Evolutionary conservation across 1,284 basidiomycete genomes (phyloP).

Genomic region (Anthracocystis setariae): DNA sequence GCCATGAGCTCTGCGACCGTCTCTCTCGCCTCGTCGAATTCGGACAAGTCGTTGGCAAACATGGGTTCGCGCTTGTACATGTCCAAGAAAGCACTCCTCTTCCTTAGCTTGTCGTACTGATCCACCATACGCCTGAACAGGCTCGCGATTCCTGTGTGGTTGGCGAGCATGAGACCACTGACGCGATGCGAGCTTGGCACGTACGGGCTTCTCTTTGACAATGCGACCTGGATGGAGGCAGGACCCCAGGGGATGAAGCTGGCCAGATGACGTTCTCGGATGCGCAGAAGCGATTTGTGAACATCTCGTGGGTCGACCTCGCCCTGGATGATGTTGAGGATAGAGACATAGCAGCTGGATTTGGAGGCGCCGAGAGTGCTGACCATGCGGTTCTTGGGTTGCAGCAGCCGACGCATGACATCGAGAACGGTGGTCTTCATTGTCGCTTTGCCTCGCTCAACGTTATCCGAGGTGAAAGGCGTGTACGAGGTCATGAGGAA

Average conservation of each 20-base stretch:
- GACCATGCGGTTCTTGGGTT: conserved; percentile 99
- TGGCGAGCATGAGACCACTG: conserved; percentile 97
- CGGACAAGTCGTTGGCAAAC: conserved; percentile 62
- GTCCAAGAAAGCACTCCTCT: conserved; percentile 93
- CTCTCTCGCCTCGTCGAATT: conserved; percentile 65
- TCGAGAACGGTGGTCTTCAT: conserved; percentile 76
- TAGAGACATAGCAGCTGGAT: conserved; percentile 81
- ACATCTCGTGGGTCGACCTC: conserved; percentile 97
- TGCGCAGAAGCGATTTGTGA: conserved; percentile 95
- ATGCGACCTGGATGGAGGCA: conserved; percentile 95
- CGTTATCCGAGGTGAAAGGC: conserved; percentile 88
- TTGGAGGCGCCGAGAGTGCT: conserved; percentile 74
- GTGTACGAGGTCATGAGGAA: conserved; percentile 99
- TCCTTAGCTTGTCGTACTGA: conserved; percentile 88
- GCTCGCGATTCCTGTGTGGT: conserved; percentile 91
- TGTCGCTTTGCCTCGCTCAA: conserved; percentile 65
- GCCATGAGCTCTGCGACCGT: conserved; percentile 64
- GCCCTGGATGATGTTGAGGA: conserved; percentile 97
- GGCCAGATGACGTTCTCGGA: conserved; percentile 93
- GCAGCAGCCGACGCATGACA: conserved; percentile 95
- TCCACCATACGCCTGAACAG: conserved; percentile 92
- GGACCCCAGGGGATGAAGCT: conserved; percentile 99
- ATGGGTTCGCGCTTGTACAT: conserved; percentile 93
- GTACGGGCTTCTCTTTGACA: conserved; percentile 90
- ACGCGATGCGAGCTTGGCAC: conserved; percentile 86